Conservation (phyloP, 805 yeast genomes). For the Metschnikowia amazonensis region DNA sequence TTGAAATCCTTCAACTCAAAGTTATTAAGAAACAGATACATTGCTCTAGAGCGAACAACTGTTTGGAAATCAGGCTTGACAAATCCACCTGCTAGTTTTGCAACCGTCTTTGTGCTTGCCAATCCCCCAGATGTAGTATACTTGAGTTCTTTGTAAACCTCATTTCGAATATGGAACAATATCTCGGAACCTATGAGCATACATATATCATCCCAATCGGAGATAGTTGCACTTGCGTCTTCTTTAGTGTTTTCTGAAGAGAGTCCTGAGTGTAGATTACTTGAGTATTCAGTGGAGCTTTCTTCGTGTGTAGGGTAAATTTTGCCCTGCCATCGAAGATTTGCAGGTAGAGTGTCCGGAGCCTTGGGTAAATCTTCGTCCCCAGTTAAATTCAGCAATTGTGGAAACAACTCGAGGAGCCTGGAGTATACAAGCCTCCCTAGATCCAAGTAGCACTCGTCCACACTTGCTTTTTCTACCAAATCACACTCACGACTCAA, state of each 20-base stretch:
- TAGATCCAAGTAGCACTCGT: conserved; percentile 84
- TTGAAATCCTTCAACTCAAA: conserved; percentile 73
- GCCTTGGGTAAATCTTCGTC: conserved; percentile 42
- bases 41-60: conserved; percentile 48
- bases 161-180: conserved; percentile 49
- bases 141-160: conserved; percentile 53
- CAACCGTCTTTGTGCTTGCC: conserved; percentile 68
- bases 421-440: conserved; percentile 57
- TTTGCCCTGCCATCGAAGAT: conserved; percentile 31
- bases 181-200: conserved; percentile 63
- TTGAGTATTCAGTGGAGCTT: neutral
- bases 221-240: neutral
- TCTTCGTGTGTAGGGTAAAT: conserved; percentile 12
- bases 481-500: conserved; percentile 58
- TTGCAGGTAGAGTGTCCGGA: conserved; percentile 33
- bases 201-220: conserved; percentile 77
- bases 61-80: conserved; percentile 88
- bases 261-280: neutral
- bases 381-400: conserved; percentile 22
- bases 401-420: conserved; percentile 47
- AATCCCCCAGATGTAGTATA: conserved; percentile 92
- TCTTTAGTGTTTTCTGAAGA: neutral
- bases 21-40: conserved; percentile 51
- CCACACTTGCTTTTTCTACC: conserved; percentile 93
- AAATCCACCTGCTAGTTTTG: conserved; percentile 83